These are phyloP conservation scores for Akanthomyces dipterigenus DNA, from an alignment of 2,329 filamentous ascomycete genomes.

Conservation along the genomic window DNA sequence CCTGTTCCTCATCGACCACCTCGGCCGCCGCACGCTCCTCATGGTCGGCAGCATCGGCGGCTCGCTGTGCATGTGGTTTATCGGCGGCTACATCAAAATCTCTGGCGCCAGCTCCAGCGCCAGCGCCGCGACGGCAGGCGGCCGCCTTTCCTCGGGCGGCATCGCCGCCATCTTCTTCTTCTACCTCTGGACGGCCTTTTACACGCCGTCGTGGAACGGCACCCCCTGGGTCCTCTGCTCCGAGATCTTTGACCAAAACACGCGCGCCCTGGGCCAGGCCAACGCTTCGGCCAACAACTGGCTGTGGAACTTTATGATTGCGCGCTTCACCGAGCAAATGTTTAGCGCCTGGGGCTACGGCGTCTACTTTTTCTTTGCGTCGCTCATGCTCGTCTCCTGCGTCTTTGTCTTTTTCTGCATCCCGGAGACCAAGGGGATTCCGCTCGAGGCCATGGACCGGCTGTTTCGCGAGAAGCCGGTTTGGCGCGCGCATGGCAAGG, in stretches of 20 bases:
- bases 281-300: constrained; percentile 66
- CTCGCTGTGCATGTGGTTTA: constrained; percentile 57
- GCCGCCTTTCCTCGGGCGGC: constrained; percentile 38
- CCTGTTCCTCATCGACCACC: constrained; percentile 58
- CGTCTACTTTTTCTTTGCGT: constrained; percentile 63
- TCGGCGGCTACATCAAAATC: constrained; percentile 39
- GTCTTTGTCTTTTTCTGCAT: constrained; percentile 56
- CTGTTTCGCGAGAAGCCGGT: constrained; percentile 48
- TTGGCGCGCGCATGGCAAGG: constrained; percentile 33
- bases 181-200: constrained; percentile 55
- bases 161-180: constrained; percentile 63
- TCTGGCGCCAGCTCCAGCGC: constrained; percentile 39
- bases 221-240: constrained; percentile 70
- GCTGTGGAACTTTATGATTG: constrained; percentile 66
- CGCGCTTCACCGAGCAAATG: constrained; percentile 62
- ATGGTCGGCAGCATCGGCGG: constrained; percentile 56
- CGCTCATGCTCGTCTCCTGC: constrained; percentile 51
- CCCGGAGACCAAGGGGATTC: constrained; percentile 60
- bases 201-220: constrained; percentile 66
- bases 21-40: constrained; percentile 50
- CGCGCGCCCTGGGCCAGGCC: constrained; percentile 59
- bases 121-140: constrained; percentile 24
- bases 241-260: constrained; percentile 68
- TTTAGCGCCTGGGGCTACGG: constrained; percentile 52
- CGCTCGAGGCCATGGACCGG: constrained; percentile 58